These are phyloP conservation scores for Phytopythium cucurbitacearum DNA, from an alignment of 352 stramenopile genomes.

Conservation along the genomic window DNA sequence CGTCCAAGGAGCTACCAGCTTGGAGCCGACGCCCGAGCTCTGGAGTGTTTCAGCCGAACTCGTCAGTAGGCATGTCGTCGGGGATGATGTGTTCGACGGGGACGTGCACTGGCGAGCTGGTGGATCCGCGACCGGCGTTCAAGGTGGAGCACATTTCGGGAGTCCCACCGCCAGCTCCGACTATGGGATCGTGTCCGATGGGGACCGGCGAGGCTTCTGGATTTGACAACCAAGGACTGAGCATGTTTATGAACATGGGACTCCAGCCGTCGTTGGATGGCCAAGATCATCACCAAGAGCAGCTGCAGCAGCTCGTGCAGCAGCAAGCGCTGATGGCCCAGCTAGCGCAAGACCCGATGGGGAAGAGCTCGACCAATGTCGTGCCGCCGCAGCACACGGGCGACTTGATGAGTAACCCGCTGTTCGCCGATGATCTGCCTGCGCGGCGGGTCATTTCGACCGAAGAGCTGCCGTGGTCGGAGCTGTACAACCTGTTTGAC, in stretches of 20 bases:
- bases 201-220: conserved; percentile 12
- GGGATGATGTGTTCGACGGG: not conserved
- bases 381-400: conserved; percentile 19
- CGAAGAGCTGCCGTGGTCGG: conserved; percentile 75
- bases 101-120: conserved; percentile 22
- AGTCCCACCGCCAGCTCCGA: not conserved
- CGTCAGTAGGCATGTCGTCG: conserved; percentile 7
- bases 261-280: conserved; percentile 12
- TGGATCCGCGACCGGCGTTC: conserved; percentile 22
- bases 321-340: conserved; percentile 25
- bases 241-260: conserved; percentile 26
- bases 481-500: conserved; percentile 82
- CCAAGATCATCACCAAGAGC: conserved; percentile 19
- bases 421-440: conserved; percentile 58
- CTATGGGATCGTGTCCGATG: conserved; percentile 3
- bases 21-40: conserved; percentile 13
- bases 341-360: conserved; percentile 2
- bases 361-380: conserved; percentile 14
- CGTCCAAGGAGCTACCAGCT: conserved; percentile 27
- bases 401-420: conserved; percentile 54
- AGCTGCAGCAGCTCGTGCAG: conserved; percentile 20
- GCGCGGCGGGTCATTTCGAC: conserved; percentile 58
- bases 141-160: conserved; percentile 23
- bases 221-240: conserved; percentile 36
- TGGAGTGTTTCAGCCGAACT: not conserved